Percentiles rank a stretch among this genome's conserved stretches.
Conservation (phyloP, 1,139 yeast genomes). For the Yamadazyma pseudoaaseri region DNA sequence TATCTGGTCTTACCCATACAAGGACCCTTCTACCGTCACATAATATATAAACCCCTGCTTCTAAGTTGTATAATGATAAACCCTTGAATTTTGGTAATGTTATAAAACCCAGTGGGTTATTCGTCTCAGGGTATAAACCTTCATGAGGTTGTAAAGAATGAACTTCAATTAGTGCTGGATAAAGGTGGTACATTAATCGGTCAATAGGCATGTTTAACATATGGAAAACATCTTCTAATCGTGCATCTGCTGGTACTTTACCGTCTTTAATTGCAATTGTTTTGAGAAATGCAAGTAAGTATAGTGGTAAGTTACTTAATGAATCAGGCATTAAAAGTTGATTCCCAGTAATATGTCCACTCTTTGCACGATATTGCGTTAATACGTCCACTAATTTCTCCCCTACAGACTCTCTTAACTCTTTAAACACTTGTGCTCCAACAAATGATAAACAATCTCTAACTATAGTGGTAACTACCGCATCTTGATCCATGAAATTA, state of each 20-base stretch:
- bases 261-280: conserved; percentile 58
- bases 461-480: conserved; percentile 68
- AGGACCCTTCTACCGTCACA: conserved; percentile 66
- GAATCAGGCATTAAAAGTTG: conserved; percentile 84
- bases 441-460: conserved; percentile 67
- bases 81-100: conserved; percentile 52
- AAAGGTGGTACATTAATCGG: conserved; percentile 61
- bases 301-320: conserved; percentile 68
- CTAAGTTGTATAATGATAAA: conserved; percentile 44
- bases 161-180: conserved; percentile 78
- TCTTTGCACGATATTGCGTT: conserved; percentile 68
- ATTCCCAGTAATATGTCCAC: conserved; percentile 31
- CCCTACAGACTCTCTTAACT: conserved; percentile 62
- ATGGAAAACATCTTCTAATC: conserved; percentile 58
- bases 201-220: conserved; percentile 59
- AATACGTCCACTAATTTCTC: conserved; percentile 69
- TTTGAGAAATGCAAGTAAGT: conserved; percentile 68
- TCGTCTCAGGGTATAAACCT: conserved; percentile 41
- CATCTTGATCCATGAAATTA: conserved; percentile 82
- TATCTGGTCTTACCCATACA: conserved; percentile 72
- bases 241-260: conserved; percentile 48
- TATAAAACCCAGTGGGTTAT: conserved; percentile 46
- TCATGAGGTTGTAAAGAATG: conserved; percentile 64
- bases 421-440: conserved; percentile 59
- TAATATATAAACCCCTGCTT: conserved; percentile 76